Evolutionary conservation across 2,329 filamentous ascomycete species (phyloP).

Genomic region (Beauveria rudraprayagi): DNA sequence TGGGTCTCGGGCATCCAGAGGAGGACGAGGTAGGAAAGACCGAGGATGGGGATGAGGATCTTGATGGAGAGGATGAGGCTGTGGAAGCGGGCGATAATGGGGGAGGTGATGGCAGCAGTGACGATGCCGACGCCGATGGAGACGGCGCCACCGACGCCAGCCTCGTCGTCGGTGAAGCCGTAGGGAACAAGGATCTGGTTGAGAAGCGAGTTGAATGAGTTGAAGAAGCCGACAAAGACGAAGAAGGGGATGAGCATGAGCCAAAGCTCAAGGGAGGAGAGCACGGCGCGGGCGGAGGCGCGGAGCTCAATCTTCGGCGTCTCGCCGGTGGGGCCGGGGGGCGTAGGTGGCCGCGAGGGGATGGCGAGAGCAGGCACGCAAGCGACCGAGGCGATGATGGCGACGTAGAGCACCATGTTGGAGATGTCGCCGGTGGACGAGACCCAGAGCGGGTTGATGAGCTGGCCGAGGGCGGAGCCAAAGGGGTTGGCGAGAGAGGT

Average conservation of each 20-base stretch:
- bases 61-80: constrained; percentile 67
- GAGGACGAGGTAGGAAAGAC: constrained; percentile 64
- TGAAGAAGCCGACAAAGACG: constrained; percentile 88
- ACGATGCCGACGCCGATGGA: constrained; percentile 85
- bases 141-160: constrained; percentile 82
- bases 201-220: constrained; percentile 76
- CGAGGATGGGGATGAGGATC: constrained; percentile 65
- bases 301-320: constrained; percentile 46
- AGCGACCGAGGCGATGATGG: constrained; percentile 57
- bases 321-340: constrained; percentile 59
- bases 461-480: constrained; percentile 79
- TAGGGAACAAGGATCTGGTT: constrained; percentile 88
- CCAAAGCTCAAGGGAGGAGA: constrained; percentile 62
- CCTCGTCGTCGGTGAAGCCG: constrained; percentile 72
- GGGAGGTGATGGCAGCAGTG: constrained; percentile 64
- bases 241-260: constrained; percentile 73
- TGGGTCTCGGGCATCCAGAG: constrained; percentile 64
- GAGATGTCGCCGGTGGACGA: constrained; percentile 57
- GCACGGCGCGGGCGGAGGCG: constrained; percentile 45
- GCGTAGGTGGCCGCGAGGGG: constrained; percentile 67
- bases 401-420: constrained; percentile 74
- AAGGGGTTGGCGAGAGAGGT: constrained; percentile 83
- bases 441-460: constrained; percentile 75
- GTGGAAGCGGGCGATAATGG: constrained; percentile 80
- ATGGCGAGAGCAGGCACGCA: constrained; percentile 74